Evolutionary conservation across 768 basidiomycete species (phyloP).

Genomic region (Candolleomyces aberdarensis): DNA sequence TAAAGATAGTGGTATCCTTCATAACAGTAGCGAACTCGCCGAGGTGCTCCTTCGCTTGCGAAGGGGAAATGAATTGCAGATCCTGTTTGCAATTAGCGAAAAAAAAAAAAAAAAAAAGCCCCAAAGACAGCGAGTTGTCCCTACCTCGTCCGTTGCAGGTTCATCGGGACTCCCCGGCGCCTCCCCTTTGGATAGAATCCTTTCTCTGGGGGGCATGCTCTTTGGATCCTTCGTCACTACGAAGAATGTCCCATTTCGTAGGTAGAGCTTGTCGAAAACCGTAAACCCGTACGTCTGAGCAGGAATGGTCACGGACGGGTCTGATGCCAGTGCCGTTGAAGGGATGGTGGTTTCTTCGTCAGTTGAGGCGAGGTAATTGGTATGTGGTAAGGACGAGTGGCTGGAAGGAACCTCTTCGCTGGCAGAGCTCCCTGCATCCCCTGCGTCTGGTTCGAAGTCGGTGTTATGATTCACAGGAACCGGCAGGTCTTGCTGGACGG

Average conservation of each 20-base stretch:
- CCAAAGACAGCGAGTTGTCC: not conserved
- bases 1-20: slow-evolving; percentile 22
- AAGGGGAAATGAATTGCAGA: slow-evolving; percentile 22
- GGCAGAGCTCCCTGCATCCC: too few species aligned
- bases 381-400: not conserved
- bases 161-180: slow-evolving; percentile 23
- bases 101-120: too few species aligned
- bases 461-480: too few species aligned
- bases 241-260: slow-evolving; percentile 70
- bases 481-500: too few species aligned
- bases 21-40: slow-evolving; percentile 17
- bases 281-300: slow-evolving; percentile 57
- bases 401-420: too few species aligned
- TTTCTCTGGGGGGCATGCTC: slow-evolving; percentile 40
- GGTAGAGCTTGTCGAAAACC: slow-evolving; percentile 68
- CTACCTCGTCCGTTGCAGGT: slow-evolving; percentile 24
- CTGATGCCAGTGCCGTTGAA: not conserved
- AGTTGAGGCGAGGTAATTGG: not conserved
- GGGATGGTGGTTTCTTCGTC: slow-evolving; percentile 5
- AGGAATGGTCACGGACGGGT: not conserved
- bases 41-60: slow-evolving; percentile 16
- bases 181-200: slow-evolving; percentile 31
- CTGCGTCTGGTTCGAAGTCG: too few species aligned
- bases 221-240: slow-evolving; percentile 44
- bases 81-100: not conserved